These are phyloP conservation scores for Fusarium pseudoanthophilum DNA, from an alignment of 2,329 filamentous ascomycete genomes.

Conservation along the genomic window DNA sequence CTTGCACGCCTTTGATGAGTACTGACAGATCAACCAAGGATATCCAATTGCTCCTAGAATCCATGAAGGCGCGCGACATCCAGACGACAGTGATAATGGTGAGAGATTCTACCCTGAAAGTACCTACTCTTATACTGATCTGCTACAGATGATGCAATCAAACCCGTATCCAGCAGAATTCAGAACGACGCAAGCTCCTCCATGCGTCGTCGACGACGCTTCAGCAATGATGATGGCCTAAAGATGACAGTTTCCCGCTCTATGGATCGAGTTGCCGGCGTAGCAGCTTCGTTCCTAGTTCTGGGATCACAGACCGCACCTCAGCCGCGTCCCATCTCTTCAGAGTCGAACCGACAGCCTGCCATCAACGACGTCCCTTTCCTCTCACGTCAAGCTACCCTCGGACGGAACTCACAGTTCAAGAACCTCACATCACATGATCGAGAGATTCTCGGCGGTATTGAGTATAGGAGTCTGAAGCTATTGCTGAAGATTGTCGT, in stretches of 20 bases:
- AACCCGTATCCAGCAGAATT: accelerated
- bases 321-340: not conserved
- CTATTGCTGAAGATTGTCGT: slow-evolving; percentile 58
- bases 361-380: slow-evolving; percentile 2
- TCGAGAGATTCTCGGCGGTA: slow-evolving; percentile 57
- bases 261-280: slow-evolving; percentile 3
- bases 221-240: not conserved
- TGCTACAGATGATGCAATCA: not conserved
- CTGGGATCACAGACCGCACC: not conserved
- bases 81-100: not conserved
- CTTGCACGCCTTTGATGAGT: accelerated
- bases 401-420: slow-evolving; percentile 54
- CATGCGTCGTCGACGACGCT: not conserved
- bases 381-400: slow-evolving; percentile 5
- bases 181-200: not conserved
- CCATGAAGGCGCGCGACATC: not conserved
- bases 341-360: not conserved
- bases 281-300: not conserved
- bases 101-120: accelerated
- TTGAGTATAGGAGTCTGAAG: slow-evolving; percentile 62
- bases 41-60: not conserved
- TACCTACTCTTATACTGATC: not conserved
- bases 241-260: not conserved
- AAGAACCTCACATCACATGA: slow-evolving; percentile 53
- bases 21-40: not conserved